Evolutionary conservation across 495 filamentous ascomycete genomes (phyloP), one percentile per base, ranked within the genome.

Genomic region (Neurospora pannonica): DNA sequence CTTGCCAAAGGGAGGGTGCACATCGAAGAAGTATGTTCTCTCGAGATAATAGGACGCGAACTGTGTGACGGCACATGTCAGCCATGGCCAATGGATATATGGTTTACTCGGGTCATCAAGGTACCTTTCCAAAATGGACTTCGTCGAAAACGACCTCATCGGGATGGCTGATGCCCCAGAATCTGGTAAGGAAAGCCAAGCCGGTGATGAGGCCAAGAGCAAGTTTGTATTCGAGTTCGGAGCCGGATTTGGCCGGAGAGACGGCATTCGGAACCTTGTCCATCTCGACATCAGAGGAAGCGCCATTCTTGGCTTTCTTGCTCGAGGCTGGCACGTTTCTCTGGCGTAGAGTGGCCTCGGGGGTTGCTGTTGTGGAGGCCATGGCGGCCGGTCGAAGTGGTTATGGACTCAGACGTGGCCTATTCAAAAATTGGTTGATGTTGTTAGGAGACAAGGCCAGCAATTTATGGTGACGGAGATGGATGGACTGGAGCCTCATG

Each of bases 21-120:
- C 96, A 87, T 99, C 96, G 89, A 99, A 99, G 89, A 99, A 99
- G 85, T 98, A 99, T 38, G 94, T 98, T 81, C 94, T 91, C 84
- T 98, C 92, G 43, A 99, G 90, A 80, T 99, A 99, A 83, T 98
- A 97, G 17, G 94, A 97, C 73, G 94, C 94, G 79, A 97, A 97
- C 94, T 97, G 71, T 17, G 36, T 40, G 11, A 71, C 13, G 46
- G 10, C 11, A 17, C 31, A 36, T 15, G 75, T 79, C 46, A 78
- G 76, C 34, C 3, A 34, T 9, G 38, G 38, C n/a, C 46, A 75
- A 60, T 34, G 38, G 13, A 72, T 34, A 46, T 24, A 62, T 37
- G 54, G 54, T 46, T 1, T 3, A 48, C 71, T 28, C 4, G 42
- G 15, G 21, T 9, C 38, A 37, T 72, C 38, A 73, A 40, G 72